These are phyloP conservation scores for Pittosporum tobira DNA, from an alignment of 129 eudicot species.

Conservation along the genomic window DNA sequence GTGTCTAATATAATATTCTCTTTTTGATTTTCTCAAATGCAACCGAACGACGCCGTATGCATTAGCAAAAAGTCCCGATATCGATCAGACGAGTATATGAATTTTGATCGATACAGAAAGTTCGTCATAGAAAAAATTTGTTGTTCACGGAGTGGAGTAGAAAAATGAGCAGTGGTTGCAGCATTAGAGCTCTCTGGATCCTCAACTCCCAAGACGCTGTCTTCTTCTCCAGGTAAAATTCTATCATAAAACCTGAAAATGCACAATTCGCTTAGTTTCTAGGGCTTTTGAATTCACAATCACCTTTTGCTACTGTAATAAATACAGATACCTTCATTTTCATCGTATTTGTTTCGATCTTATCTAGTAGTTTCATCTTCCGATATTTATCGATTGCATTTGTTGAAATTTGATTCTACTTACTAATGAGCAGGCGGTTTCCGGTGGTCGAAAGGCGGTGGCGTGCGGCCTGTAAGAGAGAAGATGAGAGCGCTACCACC, in stretches of 20 bases:
- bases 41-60: no score
- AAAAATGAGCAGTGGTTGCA: conserved; percentile 52
- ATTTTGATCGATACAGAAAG: no score
- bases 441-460: conserved; percentile 88
- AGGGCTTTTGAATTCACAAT: not conserved
- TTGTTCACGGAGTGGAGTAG: no score
- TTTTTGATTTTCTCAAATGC: no score
- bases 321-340: not conserved
- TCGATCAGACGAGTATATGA: no score
- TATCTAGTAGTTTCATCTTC: not conserved
- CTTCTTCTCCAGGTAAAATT: conserved; percentile 57
- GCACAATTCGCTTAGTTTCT: not conserved
- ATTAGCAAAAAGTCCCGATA: no score
- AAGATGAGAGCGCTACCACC: conserved; percentile 13
- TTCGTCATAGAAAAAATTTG: no score
- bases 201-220: conserved; percentile 61
- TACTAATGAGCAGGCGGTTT: conserved; percentile 56
- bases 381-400: not conserved
- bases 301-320: not conserved
- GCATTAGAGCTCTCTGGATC: conserved; percentile 86
- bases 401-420: not conserved
- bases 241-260: not conserved
- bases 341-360: conserved; percentile 1
- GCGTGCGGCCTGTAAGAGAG: conserved; percentile 63
- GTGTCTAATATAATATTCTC: no score